Evolutionary conservation across 2,329 filamentous ascomycete species (phyloP).

Genomic region (Neoarthrinium moseri): DNA sequence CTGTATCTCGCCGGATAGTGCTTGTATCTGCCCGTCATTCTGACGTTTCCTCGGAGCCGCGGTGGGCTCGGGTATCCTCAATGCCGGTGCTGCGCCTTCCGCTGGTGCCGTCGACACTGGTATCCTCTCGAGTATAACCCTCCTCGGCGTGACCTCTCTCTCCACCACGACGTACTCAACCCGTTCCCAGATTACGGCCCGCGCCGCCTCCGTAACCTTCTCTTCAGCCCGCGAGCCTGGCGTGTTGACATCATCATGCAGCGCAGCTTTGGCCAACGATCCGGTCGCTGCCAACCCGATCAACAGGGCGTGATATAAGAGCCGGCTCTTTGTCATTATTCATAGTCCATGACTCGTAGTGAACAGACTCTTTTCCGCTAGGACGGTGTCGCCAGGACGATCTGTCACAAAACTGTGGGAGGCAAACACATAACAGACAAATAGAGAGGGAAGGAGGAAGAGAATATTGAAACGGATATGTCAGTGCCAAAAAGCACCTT

Average conservation of each 20-base stretch:
- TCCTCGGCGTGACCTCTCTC: constrained; percentile 11
- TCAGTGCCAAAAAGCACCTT: background rate
- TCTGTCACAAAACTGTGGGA: constrained; percentile 14
- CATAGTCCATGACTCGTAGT: constrained; percentile 24
- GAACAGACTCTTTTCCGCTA: constrained; percentile 6
- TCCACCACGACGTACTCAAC: constrained; percentile 16
- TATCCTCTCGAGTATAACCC: constrained; percentile 16
- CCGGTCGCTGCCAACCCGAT: constrained; percentile 27
- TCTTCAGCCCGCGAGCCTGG: constrained; percentile 1
- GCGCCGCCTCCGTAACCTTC: constrained; percentile 6
- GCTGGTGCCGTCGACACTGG: constrained; percentile 12
- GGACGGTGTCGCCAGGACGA: constrained; percentile 17
- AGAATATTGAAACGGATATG: constrained; percentile 1
- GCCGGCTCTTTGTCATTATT: constrained; percentile 29
- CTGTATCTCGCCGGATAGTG: constrained; percentile 26
- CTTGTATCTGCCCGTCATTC: constrained; percentile 26
- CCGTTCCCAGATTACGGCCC: constrained; percentile 15
- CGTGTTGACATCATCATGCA: constrained; percentile 7
- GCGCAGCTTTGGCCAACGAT: constrained; percentile 19
- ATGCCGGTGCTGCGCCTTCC: constrained; percentile 18
- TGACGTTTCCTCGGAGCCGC: constrained; percentile 22
- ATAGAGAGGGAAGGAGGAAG: constrained; percentile 10
- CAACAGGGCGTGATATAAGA: constrained; percentile 25
- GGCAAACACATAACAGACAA: constrained; percentile 14
- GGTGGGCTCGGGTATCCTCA: constrained; percentile 23